Conservation (phyloP, 179 eudicot species). For the Sideroxylon spinosum region DNA sequence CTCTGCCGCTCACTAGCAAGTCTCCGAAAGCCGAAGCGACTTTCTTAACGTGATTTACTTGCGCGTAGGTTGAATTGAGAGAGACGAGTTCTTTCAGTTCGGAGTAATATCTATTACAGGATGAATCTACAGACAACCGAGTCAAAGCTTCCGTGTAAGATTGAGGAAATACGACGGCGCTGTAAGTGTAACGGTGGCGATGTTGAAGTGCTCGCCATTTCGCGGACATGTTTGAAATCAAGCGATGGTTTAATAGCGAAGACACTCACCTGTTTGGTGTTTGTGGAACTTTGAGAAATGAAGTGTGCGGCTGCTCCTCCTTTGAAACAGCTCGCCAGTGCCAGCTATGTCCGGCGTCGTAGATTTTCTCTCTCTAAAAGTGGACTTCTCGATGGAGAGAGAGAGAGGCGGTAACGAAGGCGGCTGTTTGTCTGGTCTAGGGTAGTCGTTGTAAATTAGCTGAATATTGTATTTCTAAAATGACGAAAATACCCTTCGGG, state of each 20-base stretch:
- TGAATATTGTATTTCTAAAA: not conserved
- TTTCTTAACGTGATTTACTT: conserved; percentile 58
- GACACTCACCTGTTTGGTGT: not conserved
- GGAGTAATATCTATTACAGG: conserved; percentile 23
- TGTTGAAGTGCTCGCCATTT: conserved; percentile 97
- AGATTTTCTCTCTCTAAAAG: not conserved
- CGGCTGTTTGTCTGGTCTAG: not conserved
- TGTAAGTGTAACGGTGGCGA: conserved; percentile 92
- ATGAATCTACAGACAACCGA: conserved; percentile 28
- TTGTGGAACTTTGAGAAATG: not conserved
- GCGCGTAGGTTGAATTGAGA: conserved; percentile 71
- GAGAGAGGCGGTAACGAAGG: not conserved
- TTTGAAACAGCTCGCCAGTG: not conserved
- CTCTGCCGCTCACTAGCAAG: conserved; percentile 33
- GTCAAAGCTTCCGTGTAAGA: conserved; percentile 41
- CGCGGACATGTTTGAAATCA: conserved; percentile 57
- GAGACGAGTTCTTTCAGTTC: conserved; percentile 44
- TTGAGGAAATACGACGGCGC: conserved; percentile 67
- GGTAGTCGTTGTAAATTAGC: not conserved
- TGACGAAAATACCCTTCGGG: not conserved
- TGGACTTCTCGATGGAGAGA: not conserved
- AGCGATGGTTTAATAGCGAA: not conserved
- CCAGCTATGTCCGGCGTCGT: not conserved
- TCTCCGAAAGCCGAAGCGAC: conserved; percentile 51
- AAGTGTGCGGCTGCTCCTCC: too few relatives aligned